Conservation (phyloP, 805 yeast genomes). For the Kuraishia hungarica region DNA sequence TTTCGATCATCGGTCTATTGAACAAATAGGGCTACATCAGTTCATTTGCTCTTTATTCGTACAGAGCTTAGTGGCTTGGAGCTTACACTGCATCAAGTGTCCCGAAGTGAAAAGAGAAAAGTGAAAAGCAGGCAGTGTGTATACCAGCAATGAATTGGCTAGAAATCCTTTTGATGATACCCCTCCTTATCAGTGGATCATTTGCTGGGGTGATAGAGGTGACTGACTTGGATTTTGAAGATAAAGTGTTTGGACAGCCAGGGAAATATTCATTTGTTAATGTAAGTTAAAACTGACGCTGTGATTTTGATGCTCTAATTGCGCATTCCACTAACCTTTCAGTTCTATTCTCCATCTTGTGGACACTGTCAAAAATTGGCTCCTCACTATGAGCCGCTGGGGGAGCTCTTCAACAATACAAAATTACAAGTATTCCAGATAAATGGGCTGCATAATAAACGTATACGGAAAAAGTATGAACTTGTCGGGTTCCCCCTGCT, state of each 20-base stretch:
- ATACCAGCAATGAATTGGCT: neutral
- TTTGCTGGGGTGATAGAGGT: slow-evolving; percentile 1
- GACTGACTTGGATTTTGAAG: slow-evolving; percentile 1
- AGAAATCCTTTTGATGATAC: neutral
- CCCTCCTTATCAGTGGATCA: neutral
- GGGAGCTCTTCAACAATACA: slow-evolving; percentile 30
- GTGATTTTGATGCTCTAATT: neutral
- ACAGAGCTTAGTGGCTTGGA: too few relatives aligned
- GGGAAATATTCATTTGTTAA: slow-evolving; percentile 4
- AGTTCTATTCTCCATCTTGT: slow-evolving; percentile 39
- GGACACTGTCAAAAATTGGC: slow-evolving; percentile 35
- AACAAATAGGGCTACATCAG: too few relatives aligned
- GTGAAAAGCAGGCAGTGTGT: neutral
- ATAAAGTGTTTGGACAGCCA: slow-evolving; percentile 1
- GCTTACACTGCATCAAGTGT: too few relatives aligned
- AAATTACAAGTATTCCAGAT: slow-evolving; percentile 25
- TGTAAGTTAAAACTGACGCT: too few relatives aligned
- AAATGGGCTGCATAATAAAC: slow-evolving; percentile 23
- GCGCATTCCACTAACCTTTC: neutral
- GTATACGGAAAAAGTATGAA: slow-evolving; percentile 28
- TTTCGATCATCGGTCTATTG: too few relatives aligned
- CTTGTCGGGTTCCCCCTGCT: slow-evolving; percentile 41
- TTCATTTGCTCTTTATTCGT: too few relatives aligned
- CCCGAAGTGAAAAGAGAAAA: too few relatives aligned
- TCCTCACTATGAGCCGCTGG: slow-evolving; percentile 36